Percentiles rank a stretch among this genome's conserved stretches.
These are phyloP conservation scores for Panicum virgatum DNA, from an alignment of 202 grass and related monocot species.

Conservation along the genomic window DNA sequence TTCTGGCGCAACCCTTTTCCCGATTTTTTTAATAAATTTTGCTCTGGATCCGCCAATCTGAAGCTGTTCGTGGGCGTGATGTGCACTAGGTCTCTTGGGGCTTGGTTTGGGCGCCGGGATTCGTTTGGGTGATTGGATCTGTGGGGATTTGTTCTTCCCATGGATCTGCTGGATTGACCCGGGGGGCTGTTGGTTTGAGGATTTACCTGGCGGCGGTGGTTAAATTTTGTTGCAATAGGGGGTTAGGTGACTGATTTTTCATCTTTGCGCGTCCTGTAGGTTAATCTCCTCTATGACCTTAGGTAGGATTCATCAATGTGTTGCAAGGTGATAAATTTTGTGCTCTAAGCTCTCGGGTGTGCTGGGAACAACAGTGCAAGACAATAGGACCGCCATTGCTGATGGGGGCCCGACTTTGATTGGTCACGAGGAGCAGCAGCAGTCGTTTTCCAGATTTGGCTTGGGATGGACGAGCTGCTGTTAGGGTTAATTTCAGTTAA, in stretches of 20 bases:
- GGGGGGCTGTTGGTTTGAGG: not conserved
- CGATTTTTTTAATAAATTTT: not conserved
- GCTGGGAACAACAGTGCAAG: not conserved
- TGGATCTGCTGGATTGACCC: constrained; percentile 5
- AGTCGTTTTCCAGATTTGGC: constrained; percentile 17
- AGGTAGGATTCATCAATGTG: not conserved
- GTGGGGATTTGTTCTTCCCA: not conserved
- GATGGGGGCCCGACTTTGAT: not conserved
- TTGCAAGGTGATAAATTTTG: not conserved
- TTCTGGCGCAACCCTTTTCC: not conserved
- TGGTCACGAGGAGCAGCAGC: not conserved
- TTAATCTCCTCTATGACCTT: not conserved
- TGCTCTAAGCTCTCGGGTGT: not conserved
- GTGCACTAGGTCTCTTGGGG: not conserved
- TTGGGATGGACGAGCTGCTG: not conserved
- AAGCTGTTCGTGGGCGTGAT: not conserved
- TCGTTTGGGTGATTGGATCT: constrained; percentile 28
- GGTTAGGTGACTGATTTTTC: no score
- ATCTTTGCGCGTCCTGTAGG: not conserved
- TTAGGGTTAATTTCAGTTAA: not conserved
- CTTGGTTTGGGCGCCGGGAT: not conserved
- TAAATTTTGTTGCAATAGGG: not conserved
- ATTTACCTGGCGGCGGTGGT: not conserved
- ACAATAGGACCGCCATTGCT: not conserved
- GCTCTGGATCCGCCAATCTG: not conserved